Conservation (phyloP, 2,329 filamentous ascomycete genomes). For the Sphaceloma murrayae region DNA sequence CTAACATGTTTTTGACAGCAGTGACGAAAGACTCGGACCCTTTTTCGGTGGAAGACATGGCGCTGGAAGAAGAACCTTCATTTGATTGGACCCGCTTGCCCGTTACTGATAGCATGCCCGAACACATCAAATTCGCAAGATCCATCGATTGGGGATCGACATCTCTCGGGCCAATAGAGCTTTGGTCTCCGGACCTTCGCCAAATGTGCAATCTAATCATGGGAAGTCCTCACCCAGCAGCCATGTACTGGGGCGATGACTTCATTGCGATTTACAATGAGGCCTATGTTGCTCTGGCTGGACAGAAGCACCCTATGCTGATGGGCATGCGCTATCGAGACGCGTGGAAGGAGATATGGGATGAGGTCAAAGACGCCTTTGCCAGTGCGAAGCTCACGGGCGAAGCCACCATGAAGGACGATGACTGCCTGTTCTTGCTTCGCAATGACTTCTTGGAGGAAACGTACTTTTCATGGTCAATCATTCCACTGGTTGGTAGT, state of each 20-base stretch:
- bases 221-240: constrained; percentile 57
- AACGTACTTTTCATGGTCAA: constrained; percentile 73
- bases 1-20: not conserved
- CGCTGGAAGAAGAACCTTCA: constrained; percentile 35
- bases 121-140: constrained; percentile 64
- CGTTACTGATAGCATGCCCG: constrained; percentile 51
- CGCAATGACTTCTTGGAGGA: constrained; percentile 65
- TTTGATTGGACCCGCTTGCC: constrained; percentile 78
- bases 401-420: constrained; percentile 75
- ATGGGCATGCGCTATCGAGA: constrained; percentile 64
- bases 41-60: constrained; percentile 5
- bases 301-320: constrained; percentile 63
- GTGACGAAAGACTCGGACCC: constrained; percentile 12
- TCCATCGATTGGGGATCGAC: constrained; percentile 65
- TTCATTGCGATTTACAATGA: constrained; percentile 63
- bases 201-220: constrained; percentile 76
- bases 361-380: constrained; percentile 59
- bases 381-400: constrained; percentile 57
- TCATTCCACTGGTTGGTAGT: constrained; percentile 65
- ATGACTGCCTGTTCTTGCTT: constrained; percentile 64
- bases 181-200: constrained; percentile 61
- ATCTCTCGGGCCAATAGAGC: constrained; percentile 62
- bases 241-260: constrained; percentile 71
- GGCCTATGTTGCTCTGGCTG: constrained; percentile 60
- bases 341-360: constrained; percentile 67